Percentiles rank a stretch among this genome's conserved stretches.
phyloP scores from a whole-genome alignment of 192 early-diverging fungal species.

The Lobosporangium transversale region DNA sequence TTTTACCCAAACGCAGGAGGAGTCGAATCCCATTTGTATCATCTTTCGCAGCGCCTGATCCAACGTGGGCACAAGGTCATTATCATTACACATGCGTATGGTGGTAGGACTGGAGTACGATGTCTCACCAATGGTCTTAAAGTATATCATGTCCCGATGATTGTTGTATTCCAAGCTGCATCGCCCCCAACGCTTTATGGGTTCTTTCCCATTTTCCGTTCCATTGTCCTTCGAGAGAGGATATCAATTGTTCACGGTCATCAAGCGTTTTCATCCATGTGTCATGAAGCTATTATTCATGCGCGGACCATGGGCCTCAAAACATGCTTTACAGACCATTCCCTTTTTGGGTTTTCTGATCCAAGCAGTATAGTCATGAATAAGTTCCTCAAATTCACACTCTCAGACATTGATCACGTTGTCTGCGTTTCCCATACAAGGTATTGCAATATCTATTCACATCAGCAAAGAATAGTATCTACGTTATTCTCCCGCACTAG shows the following conservation, averaged over 20 bases:
- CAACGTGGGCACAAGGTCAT: conserved; percentile 94
- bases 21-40: conserved; percentile 94
- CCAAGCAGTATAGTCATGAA: conserved; percentile 92
- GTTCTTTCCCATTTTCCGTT: conserved; percentile 92
- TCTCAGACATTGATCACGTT: conserved; percentile 97
- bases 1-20: conserved; percentile 98
- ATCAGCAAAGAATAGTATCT: too few species aligned
- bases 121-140: conserved; percentile 94
- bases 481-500: too few species aligned
- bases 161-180: conserved; percentile 87
- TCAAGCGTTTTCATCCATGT: conserved; percentile 92
- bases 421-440: conserved; percentile 98
- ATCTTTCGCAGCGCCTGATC: conserved; percentile 88
- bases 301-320: conserved; percentile 95
- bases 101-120: conserved; percentile 81
- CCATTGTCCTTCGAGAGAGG: conserved; percentile 89
- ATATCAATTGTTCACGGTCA: conserved; percentile 98
- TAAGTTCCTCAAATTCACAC: conserved; percentile 96
- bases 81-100: conserved; percentile 94
- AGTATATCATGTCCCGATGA: conserved; percentile 92
- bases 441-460: too few species aligned
- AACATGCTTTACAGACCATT: conserved; percentile 97
- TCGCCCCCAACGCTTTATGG: conserved; percentile 91
- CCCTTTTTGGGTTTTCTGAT: conserved; percentile 96
- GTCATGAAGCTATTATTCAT: conserved; percentile 95